Percentiles rank a stretch among this genome's conserved stretches.
These are phyloP conservation scores for Apiotrichum veenhuisii DNA, from an alignment of 1,284 basidiomycete species.

Conservation along the genomic window DNA sequence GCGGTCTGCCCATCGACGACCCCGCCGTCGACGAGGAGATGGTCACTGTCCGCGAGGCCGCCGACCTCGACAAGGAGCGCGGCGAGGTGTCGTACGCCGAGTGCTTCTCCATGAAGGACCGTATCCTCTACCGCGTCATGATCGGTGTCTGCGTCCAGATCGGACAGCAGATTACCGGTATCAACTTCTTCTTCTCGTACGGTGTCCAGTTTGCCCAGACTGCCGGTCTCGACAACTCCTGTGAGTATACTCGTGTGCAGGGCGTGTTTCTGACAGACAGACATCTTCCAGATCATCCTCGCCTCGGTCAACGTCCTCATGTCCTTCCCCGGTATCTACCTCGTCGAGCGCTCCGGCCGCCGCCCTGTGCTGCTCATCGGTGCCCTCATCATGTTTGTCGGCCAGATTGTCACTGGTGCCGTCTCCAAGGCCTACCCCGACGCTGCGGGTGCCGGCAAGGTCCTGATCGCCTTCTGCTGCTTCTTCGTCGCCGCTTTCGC, in stretches of 20 bases:
- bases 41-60: conserved; percentile 41
- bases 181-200: conserved; percentile 48
- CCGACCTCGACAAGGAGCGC: conserved; percentile 40
- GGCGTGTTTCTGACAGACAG: background rate
- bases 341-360: conserved; percentile 51
- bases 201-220: conserved; percentile 47
- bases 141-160: conserved; percentile 36
- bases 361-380: conserved; percentile 52
- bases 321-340: conserved; percentile 47
- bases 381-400: conserved; percentile 49
- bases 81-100: conserved; percentile 45
- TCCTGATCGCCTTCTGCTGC: conserved; percentile 53
- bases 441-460: conserved; percentile 46
- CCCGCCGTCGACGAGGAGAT: conserved; percentile 45
- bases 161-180: conserved; percentile 50
- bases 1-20: conserved; percentile 44
- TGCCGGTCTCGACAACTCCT: conserved; percentile 45
- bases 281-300: conserved; percentile 52
- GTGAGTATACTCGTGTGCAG: background rate
- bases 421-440: conserved; percentile 40
- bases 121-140: conserved; percentile 44
- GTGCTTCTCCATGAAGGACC: conserved; percentile 49
- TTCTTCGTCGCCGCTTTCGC: conserved; percentile 54
- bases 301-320: conserved; percentile 49
- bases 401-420: conserved; percentile 52